A percentile compares a stretch with the other conserved stretches of the same genome.
Evolutionary conservation across 139 green algal species (phyloP).

Genomic region (Tetraselmis striata): DNA sequence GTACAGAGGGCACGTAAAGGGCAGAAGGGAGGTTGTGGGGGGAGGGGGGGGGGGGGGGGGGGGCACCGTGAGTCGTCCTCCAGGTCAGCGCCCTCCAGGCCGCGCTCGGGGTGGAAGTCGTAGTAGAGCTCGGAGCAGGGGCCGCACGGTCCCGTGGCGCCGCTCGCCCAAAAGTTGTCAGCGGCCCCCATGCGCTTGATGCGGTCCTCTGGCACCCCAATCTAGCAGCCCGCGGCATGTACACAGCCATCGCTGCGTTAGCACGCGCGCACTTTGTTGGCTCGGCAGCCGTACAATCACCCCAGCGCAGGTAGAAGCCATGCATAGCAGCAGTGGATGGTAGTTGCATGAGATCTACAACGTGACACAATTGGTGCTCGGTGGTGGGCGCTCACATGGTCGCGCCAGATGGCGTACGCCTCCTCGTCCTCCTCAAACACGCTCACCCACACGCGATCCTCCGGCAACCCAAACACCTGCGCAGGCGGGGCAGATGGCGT

Average conservation of each 20-base stretch:
- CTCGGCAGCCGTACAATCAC: slow-evolving; percentile 1
- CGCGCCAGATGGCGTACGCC: slow-evolving; percentile 71
- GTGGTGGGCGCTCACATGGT: too few relatives aligned
- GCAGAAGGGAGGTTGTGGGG: too few relatives aligned
- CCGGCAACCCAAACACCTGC: slow-evolving; percentile 41
- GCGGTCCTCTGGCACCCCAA: slow-evolving; percentile 57
- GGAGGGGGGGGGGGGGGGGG: too few relatives aligned
- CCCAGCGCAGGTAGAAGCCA: neutral
- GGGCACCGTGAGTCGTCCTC: slow-evolving; percentile 57
- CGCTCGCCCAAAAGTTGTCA: slow-evolving; percentile 92
- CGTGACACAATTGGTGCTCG: slow-evolving; percentile 32
- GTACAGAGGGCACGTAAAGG: too few relatives aligned
- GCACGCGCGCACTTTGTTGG: neutral
- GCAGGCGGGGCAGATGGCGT: slow-evolving; percentile 14
- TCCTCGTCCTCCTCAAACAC: slow-evolving; percentile 90
- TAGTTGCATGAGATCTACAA: too few relatives aligned
- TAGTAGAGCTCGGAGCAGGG: slow-evolving; percentile 97
- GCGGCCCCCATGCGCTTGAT: slow-evolving; percentile 77
- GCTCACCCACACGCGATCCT: slow-evolving; percentile 74
- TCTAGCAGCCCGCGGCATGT: neutral
- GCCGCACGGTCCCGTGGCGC: slow-evolving; percentile 74
- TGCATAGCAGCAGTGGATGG: neutral
- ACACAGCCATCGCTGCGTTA: too few relatives aligned
- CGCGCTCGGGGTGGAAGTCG: slow-evolving; percentile 82
- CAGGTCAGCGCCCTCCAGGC: slow-evolving; percentile 36